Base-by-base conservation (phyloP, 2,329 filamentous ascomycete species). In the Cladosporium halotolerans region DNA sequence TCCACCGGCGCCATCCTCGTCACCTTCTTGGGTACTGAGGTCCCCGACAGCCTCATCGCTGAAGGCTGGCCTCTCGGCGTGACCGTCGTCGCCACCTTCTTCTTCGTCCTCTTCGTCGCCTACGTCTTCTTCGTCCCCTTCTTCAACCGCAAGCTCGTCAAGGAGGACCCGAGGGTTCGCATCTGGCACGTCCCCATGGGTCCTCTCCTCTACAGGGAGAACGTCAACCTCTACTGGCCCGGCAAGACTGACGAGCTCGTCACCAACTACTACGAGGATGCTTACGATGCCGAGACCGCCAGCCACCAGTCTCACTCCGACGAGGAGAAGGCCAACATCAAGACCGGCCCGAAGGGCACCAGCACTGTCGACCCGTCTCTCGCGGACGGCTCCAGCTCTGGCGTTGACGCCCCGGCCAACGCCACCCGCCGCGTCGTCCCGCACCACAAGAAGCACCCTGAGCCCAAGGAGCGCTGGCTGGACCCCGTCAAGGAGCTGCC, bases 91-190 rank as follows among this genome's bases (percentile, higher is more conserved):
- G 79, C 76, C 39, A 70, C 76, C 18, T 78, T 78, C 55, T 73
- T 71, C 16, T 79, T 57, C 23, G 79, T 76, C 53, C 74, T 70
- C n/a, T 58, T 77, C 4, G 58, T 84, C 11, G 67, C 79, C 57
- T 64, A 63, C 52, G 53, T 78, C 55, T 82, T 82, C 67, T 75
- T 84, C 55, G 72, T 83, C 14, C 81, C 81, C 2, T 84, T 77
- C 72, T 63, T 84, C 54, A 77, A 83, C 65, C 75, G 78, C 53
- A 73, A 78, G 42, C 72, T 86, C 59, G 68, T 85, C 67, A 69
- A 76, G 68, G 74, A 84, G 58, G 81, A 86, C 69, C 79, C 81
- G 78, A 68, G 80, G 62, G 70, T 86, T 55, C 76, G 76, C 57
- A 68, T 73, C 66, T 83, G 73, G 64, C 73, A 83, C 56, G 70